Conservation (phyloP, 1,139 yeast genomes). For the Kodamaea suecica region DNA sequence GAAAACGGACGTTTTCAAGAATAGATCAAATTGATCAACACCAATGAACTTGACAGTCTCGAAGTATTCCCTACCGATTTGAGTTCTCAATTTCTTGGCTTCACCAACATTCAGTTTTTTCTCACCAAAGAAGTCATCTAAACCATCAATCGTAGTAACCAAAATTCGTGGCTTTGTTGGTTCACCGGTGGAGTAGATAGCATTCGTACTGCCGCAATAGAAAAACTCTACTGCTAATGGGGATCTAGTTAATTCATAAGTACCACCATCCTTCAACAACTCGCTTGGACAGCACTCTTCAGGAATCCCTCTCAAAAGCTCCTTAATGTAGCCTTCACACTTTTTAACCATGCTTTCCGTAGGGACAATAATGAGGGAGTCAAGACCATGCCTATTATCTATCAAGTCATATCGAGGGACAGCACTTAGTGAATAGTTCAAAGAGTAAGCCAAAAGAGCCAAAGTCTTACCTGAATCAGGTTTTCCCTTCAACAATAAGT, state of each 20-base stretch:
- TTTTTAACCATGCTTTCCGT: constrained; percentile 23
- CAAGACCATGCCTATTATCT: constrained; percentile 12
- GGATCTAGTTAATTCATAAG: constrained; percentile 17
- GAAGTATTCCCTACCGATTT: constrained; percentile 3
- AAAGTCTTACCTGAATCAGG: constrained; percentile 26
- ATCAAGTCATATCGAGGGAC: constrained; percentile 20
- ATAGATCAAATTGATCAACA: constrained; percentile 25
- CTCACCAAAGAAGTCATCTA: constrained; percentile 13
- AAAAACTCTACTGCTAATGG: constrained; percentile 22
- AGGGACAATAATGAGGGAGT: constrained; percentile 28
- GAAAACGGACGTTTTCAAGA: constrained; percentile 16
- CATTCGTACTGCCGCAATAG: constrained; percentile 6
- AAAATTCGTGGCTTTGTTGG: constrained; percentile 22
- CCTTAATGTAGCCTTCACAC: constrained; percentile 16
- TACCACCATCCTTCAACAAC: constrained; percentile 11
- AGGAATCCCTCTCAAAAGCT: constrained; percentile 19
- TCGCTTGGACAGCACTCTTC: constrained; percentile 25
- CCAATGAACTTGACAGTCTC: constrained; percentile 11
- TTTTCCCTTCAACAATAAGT: constrained; percentile 19
- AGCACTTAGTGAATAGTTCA: constrained; percentile 22
- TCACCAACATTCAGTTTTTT: too few relatives aligned
- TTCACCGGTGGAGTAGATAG: constrained; percentile 6
- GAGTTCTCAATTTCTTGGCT: neutral
- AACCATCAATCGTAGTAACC: constrained; percentile 19
- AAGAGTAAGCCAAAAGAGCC: constrained; percentile 21